These are phyloP conservation scores for Durotheca rogersii DNA, from an alignment of 495 filamentous ascomycete species.

Conservation along the genomic window DNA sequence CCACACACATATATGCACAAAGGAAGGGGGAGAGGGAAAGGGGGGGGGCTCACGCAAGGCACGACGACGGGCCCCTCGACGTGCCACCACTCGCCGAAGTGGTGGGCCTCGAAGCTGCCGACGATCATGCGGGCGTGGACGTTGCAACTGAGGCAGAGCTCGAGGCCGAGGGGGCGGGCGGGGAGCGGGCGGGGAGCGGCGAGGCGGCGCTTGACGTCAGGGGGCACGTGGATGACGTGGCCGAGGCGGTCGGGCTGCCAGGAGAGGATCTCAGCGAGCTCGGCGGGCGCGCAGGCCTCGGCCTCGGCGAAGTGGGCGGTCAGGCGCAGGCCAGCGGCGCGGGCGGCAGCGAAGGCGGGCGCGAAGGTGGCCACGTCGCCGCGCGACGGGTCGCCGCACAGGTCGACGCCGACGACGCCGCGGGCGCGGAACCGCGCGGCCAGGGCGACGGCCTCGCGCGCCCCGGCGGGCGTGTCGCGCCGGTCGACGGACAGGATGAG, in stretches of 20 bases:
- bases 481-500: slow-evolving; percentile 80
- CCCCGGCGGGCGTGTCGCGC: slow-evolving; percentile 56
- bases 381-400: slow-evolving; percentile 73
- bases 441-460: slow-evolving; percentile 61
- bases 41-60: slow-evolving; percentile 39
- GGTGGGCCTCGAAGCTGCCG: slow-evolving; percentile 67
- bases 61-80: slow-evolving; percentile 40
- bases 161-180: slow-evolving; percentile 68
- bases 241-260: slow-evolving; percentile 72
- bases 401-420: slow-evolving; percentile 75
- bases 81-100: slow-evolving; percentile 67
- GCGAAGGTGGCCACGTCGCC: slow-evolving; percentile 59
- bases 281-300: slow-evolving; percentile 51
- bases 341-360: slow-evolving; percentile 58
- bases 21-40: too few relatives aligned
- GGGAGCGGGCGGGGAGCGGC: too few relatives aligned
- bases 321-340: slow-evolving; percentile 53
- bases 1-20: too few relatives aligned
- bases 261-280: slow-evolving; percentile 61
- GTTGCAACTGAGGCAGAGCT: slow-evolving; percentile 81
- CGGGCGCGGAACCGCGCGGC: slow-evolving; percentile 53
- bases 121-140: slow-evolving; percentile 71
- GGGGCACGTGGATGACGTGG: slow-evolving; percentile 75
- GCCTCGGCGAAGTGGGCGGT: slow-evolving; percentile 82
- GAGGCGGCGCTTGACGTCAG: slow-evolving; percentile 58